Percentiles rank a stretch among this genome's conserved stretches.
phyloP scores from a whole-genome alignment of 345 rosid genomes.

The Erodium maritimum region DNA sequence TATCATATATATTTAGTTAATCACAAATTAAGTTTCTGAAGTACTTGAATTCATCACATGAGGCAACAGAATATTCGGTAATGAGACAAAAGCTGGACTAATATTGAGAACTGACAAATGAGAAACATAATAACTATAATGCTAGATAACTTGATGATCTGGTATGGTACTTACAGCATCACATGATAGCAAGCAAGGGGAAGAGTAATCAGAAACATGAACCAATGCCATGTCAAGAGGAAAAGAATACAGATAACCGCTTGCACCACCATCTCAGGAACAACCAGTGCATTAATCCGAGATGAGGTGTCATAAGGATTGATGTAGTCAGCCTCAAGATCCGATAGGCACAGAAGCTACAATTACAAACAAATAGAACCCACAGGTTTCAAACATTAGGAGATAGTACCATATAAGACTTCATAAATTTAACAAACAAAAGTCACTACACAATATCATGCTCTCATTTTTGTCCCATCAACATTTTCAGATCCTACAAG shows the following conservation, averaged over 20 bases:
- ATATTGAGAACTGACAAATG: background rate
- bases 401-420: too few species aligned
- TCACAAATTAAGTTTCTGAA: background rate
- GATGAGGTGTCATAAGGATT: constrained; percentile 65
- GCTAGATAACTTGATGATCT: background rate
- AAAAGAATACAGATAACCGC: constrained; percentile 44
- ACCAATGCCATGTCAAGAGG: constrained; percentile 82
- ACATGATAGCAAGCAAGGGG: constrained; percentile 63
- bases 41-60: background rate
- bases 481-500: too few species aligned
- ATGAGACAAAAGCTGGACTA: too few species aligned
- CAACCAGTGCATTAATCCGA: constrained; percentile 45
- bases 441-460: too few species aligned
- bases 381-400: too few species aligned
- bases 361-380: constrained; percentile 1
- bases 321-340: constrained; percentile 76
- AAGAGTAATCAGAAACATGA: constrained; percentile 49
- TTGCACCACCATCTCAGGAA: constrained; percentile 68
- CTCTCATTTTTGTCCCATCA: too few species aligned
- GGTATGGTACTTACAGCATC: constrained; percentile 36
- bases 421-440: too few species aligned
- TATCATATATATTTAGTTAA: too few species aligned
- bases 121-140: background rate
- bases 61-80: background rate
- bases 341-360: constrained; percentile 63